Conservation (phyloP, 257 asterid genomes). For the Solanum megistacrolobum region DNA sequence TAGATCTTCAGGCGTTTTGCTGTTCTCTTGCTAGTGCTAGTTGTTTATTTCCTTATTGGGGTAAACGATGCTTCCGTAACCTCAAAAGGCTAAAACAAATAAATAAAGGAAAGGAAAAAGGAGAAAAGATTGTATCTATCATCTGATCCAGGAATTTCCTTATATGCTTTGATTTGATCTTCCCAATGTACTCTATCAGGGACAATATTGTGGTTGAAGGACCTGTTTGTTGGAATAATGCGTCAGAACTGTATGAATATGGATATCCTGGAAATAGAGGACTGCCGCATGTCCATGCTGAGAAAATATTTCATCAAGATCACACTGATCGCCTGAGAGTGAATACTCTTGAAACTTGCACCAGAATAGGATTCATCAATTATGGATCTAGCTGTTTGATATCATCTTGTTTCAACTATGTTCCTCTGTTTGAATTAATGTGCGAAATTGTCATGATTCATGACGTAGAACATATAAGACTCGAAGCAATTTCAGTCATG, state of each 20-base stretch:
- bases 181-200: constrained; percentile 55
- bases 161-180: constrained; percentile 34
- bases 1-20: neutral
- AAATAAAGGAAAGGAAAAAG: neutral
- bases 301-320: constrained; percentile 26
- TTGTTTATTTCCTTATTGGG: neutral
- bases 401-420: constrained; percentile 32
- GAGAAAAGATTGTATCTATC: neutral
- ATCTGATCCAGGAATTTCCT: constrained; percentile 13
- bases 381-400: constrained; percentile 23
- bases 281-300: constrained; percentile 10
- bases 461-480: constrained; percentile 33
- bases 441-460: constrained; percentile 37
- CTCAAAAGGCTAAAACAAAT: neutral
- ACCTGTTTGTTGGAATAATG: constrained; percentile 15
- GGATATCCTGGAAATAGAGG: constrained; percentile 24
- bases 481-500: constrained; percentile 74
- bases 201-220: constrained; percentile 49
- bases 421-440: constrained; percentile 51
- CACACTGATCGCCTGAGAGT: constrained; percentile 17
- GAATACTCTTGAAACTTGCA: constrained; percentile 12
- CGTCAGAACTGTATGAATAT: constrained; percentile 18
- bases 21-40: neutral
- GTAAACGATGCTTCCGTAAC: neutral
- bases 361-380: constrained; percentile 11